Base-by-base conservation (phyloP, 2,329 filamentous ascomycete species). In the Trichoderma endophyticum region DNA sequence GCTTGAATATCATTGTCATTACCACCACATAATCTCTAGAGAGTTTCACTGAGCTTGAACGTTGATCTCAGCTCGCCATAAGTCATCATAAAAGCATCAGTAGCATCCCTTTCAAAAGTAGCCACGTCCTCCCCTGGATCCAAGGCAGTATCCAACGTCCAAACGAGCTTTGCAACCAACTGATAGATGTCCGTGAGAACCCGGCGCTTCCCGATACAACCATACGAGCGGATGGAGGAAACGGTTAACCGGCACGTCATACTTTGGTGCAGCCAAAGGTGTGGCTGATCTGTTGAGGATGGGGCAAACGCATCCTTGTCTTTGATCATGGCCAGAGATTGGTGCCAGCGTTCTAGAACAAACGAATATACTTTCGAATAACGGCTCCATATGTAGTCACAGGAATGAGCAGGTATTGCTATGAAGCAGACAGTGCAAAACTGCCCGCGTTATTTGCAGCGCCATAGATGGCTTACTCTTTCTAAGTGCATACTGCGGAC, bases 301-400 rank as follows among this genome's bases (percentile, higher is more conserved):
- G 82, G 82, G 3, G 71, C 71, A 65, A 77, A 81, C 1, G 77
- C 79, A 2, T 75, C 73, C 21, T 73, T 70, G 65, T 82, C 76
- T 34, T 75, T 77, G 12, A 79, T 74, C 71, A 83, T 71, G 6
- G 81, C 77, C 1, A 75, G 77, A 11, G 65, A 72, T 3, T 76
- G 75, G 3, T 77, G 79, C 79, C 80, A 83, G 32, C 82, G 76
- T 62, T 83, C 81, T 1, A 81, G 82, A 7, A 83, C 76, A 62
- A 82, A 83, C 21, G 79, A 77, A 0, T 73, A 61, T 9, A 75
- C 74, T 4, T 71, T 59, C 24, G 28, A 18, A 48, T 51, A 70
- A 62, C 28, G 3, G 28, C n/a, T 28, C 39, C 39, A 36, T 15
- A 6, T 54, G 18, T 15, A 30, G 14, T 8, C 4, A n/a, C 6